phyloP scores from a whole-genome alignment of 139 green algal genomes.

The Dunaliella sp. region DNA sequence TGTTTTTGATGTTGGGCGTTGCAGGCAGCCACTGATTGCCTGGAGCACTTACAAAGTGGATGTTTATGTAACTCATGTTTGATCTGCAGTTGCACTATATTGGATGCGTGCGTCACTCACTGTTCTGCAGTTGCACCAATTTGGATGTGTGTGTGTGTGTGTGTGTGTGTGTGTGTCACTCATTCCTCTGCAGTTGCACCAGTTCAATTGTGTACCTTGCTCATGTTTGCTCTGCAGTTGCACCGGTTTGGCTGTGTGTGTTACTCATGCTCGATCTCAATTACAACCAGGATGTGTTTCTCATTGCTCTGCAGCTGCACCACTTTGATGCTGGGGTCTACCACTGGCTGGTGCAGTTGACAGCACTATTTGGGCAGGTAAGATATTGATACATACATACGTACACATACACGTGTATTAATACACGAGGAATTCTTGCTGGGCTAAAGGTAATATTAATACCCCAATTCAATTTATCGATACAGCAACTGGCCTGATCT shows the following conservation, averaged over 20 bases:
- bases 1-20: too few relatives aligned
- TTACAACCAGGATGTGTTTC: too few relatives aligned
- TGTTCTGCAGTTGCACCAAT: not conserved
- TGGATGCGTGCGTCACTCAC: not conserved
- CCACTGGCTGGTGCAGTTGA: slow-evolving; percentile 42
- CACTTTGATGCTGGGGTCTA: slow-evolving; percentile 46
- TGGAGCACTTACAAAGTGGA: not conserved
- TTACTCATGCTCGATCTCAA: too few relatives aligned
- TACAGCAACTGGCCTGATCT: too few relatives aligned
- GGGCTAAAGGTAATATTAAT: too few relatives aligned
- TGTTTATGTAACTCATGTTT: not conserved
- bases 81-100: not conserved
- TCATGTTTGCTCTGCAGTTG: not conserved
- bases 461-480: too few relatives aligned
- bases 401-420: too few relatives aligned
- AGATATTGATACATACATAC: not conserved
- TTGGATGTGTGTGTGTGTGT: not conserved
- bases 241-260: too few relatives aligned
- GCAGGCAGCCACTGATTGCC: not conserved
- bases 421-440: too few relatives aligned
- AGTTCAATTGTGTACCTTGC: not conserved
- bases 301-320: slow-evolving; percentile 16
- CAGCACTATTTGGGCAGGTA: slow-evolving; percentile 33
- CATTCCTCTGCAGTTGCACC: not conserved
- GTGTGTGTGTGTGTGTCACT: not conserved